A percentile compares a stretch with the other conserved stretches of the same genome.
Evolutionary conservation across 225 moss, liverwort and hornwort genomes (phyloP).

Genomic region (Takakia lepidozioides): DNA sequence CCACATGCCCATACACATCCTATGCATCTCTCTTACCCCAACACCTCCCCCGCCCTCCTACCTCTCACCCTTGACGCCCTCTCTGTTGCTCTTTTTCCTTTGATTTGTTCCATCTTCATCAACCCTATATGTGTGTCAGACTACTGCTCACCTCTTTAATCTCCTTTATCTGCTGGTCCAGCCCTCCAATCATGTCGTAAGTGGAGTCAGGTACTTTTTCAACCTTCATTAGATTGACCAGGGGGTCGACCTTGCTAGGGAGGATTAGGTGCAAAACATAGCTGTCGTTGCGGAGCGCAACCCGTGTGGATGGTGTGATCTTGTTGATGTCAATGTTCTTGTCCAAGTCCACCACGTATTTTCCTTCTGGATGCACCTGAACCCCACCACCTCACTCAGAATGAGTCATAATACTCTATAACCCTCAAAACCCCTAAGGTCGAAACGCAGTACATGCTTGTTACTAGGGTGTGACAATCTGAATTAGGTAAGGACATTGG

Average conservation of each 20-base stretch:
- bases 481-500: too few relatives aligned
- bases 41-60: too few relatives aligned
- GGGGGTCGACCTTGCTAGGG: slow-evolving; percentile 96
- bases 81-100: too few relatives aligned
- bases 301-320: slow-evolving; percentile 90
- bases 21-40: too few relatives aligned
- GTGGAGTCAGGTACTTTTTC: slow-evolving; percentile 99
- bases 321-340: slow-evolving; percentile 98
- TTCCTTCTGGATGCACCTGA: slow-evolving; percentile 98
- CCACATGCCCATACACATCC: too few relatives aligned
- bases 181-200: slow-evolving; percentile 98
- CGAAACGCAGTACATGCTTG: too few relatives aligned
- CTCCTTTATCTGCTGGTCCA: slow-evolving; percentile 97
- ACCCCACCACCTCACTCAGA: neutral
- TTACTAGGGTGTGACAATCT: too few relatives aligned
- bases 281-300: slow-evolving; percentile 97
- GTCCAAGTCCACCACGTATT: slow-evolving; percentile 97
- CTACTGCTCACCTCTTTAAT: slow-evolving; percentile 69
- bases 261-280: slow-evolving; percentile 94
- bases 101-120: too few relatives aligned
- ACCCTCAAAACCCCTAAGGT: too few relatives aligned
- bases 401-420: too few relatives aligned
- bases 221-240: slow-evolving; percentile 98
- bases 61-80: too few relatives aligned
- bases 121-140: too few relatives aligned